Conservation (phyloP, 2,329 filamentous ascomycete genomes). For the Uncinocarpus reesii region DNA sequence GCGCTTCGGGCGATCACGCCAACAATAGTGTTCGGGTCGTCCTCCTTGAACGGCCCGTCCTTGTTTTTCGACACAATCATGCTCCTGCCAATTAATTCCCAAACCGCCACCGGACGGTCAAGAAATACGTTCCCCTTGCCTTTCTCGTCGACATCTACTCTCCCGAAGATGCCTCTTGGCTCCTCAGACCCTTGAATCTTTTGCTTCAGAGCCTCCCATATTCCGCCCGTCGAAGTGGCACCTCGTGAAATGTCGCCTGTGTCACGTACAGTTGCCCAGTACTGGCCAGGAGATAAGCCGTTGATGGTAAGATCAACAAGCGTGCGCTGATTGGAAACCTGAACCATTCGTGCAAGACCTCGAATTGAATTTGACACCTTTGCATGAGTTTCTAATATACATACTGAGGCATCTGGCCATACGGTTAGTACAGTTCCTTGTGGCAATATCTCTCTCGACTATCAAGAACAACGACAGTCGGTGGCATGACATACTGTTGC, state of each 20-base stretch:
- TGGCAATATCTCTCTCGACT: not conserved
- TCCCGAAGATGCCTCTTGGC: constrained; percentile 59
- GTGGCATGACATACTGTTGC: constrained; percentile 53
- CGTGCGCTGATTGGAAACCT: constrained; percentile 64
- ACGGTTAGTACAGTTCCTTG: not conserved
- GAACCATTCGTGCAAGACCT: constrained; percentile 85
- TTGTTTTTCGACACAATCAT: constrained; percentile 70
- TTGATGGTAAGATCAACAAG: constrained; percentile 79
- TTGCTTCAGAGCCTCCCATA: constrained; percentile 56
- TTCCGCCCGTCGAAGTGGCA: constrained; percentile 66
- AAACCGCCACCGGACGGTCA: constrained; percentile 73
- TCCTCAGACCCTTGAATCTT: constrained; percentile 33
- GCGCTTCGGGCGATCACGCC: constrained; percentile 92
- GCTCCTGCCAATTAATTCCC: constrained; percentile 91
- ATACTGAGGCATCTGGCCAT: constrained; percentile 60
- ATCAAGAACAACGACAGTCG: constrained; percentile 9
- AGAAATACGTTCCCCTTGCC: constrained; percentile 72
- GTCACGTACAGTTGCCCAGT: constrained; percentile 74
- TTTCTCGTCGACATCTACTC: constrained; percentile 61
- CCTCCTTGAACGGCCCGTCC: constrained; percentile 51
- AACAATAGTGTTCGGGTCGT: constrained; percentile 76
- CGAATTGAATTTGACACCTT: constrained; percentile 58
- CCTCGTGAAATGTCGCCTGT: constrained; percentile 79
- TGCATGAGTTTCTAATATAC: constrained; percentile 82
- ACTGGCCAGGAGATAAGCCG: constrained; percentile 69